Percentiles rank a stretch among this genome's conserved stretches.
phyloP scores from a whole-genome alignment of 208 protist species.

The Sergeia podlipaevii region DNA sequence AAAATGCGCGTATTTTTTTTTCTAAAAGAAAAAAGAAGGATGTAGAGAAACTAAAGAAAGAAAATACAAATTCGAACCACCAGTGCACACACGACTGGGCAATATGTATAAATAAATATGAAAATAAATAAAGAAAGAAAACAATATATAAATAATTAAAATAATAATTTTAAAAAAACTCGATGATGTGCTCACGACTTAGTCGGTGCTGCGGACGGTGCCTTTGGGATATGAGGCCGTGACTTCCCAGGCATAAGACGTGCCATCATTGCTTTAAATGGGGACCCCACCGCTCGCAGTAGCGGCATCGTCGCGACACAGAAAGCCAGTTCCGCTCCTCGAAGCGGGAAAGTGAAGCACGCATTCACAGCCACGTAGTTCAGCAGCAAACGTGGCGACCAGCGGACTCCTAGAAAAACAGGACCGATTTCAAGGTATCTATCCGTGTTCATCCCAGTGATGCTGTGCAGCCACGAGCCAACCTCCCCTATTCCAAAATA shows the following conservation, averaged over 20 bases:
- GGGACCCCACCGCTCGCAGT: background rate
- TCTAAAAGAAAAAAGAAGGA: background rate
- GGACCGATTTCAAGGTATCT: constrained; percentile 37
- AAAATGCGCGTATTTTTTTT: background rate
- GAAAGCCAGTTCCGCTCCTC: constrained; percentile 39
- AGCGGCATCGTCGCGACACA: constrained; percentile 35
- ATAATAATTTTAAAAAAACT: background rate
- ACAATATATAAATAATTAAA: background rate
- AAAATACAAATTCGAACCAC: too few relatives aligned
- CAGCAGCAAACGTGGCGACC: constrained; percentile 53
- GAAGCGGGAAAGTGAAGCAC: constrained; percentile 52
- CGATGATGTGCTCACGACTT: background rate
- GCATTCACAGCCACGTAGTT: constrained; percentile 69
- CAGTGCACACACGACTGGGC: too few relatives aligned
- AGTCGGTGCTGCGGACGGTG: constrained; percentile 11
- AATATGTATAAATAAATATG: too few relatives aligned
- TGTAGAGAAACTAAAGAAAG: background rate
- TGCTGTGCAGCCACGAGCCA: constrained; percentile 26
- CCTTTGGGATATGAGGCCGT: constrained; percentile 17
- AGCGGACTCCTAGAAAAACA: constrained; percentile 30
- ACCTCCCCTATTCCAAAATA: constrained; percentile 48
- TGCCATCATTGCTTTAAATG: background rate
- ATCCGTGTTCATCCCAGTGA: constrained; percentile 18
- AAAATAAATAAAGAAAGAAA: background rate
- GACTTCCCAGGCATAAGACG: background rate